Conservation (phyloP, 192 early-diverging fungal species). For the Phycomyces blakesleeanus region DNA sequence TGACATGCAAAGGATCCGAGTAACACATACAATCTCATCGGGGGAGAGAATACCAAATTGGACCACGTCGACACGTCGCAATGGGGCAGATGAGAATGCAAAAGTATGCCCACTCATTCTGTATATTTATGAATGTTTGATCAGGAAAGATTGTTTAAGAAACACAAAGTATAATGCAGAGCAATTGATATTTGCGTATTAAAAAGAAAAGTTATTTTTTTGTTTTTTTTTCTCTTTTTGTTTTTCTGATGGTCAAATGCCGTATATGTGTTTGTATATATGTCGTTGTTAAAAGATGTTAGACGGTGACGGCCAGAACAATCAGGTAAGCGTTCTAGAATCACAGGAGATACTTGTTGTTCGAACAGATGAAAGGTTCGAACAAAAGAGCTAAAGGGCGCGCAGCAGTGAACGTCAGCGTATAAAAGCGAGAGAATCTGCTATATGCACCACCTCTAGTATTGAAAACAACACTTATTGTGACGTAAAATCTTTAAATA, state of each 20-base stretch:
- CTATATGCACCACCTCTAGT: neutral
- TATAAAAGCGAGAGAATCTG: neutral
- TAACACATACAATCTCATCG: conserved; percentile 83
- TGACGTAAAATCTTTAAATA: neutral
- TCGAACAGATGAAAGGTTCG: conserved; percentile 1
- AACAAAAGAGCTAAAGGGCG: neutral
- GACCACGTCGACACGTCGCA: conserved; percentile 83
- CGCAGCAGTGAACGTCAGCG: conserved; percentile 2
- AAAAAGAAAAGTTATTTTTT: conserved; percentile 1
- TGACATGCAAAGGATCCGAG: conserved; percentile 2
- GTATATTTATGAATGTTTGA: neutral
- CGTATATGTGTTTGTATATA: neutral
- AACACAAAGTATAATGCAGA: neutral
- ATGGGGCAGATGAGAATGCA: conserved; percentile 72
- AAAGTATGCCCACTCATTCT: conserved; percentile 60
- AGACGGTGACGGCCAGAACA: neutral
- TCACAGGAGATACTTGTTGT: neutral
- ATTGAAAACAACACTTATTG: neutral
- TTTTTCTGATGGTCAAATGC: neutral
- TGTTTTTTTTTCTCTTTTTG: neutral
- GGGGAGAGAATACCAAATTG: conserved; percentile 96
- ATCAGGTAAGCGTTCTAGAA: neutral
- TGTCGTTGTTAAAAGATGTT: neutral
- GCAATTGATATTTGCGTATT: neutral
- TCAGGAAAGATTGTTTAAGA: neutral